Evolutionary conservation across 495 filamentous ascomycete species (phyloP).

Genomic region (Margaritispora aquatica): DNA sequence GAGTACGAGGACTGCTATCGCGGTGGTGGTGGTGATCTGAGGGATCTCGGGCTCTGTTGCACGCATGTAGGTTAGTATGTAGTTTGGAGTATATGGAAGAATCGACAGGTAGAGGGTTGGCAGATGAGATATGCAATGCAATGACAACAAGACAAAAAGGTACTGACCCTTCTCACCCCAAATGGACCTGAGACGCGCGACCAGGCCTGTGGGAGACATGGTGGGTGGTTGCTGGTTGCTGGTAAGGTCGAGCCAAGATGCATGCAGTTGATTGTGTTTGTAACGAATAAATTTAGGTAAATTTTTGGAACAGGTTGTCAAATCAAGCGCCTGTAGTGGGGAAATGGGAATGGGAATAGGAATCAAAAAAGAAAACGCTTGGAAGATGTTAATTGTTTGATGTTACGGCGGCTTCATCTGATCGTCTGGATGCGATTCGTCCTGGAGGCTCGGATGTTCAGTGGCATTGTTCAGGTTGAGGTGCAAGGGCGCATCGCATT

Average conservation of each 20-base stretch:
- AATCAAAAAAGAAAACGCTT: background rate
- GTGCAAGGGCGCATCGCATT: no score
- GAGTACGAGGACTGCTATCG: conserved; percentile 34
- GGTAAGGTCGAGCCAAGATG: no score
- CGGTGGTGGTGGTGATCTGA: conserved; percentile 12
- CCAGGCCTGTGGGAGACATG: conserved; percentile 36
- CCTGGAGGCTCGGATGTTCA: background rate
- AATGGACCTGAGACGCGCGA: conserved; percentile 28
- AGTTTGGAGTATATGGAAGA: background rate
- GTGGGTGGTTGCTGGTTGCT: no score
- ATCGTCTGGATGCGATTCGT: background rate
- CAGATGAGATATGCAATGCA: conserved; percentile 7
- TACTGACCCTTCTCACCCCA: conserved; percentile 31
- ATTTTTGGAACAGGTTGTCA: background rate
- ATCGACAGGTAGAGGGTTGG: background rate
- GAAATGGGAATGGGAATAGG: background rate
- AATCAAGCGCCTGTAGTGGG: no score
- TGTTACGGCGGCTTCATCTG: background rate
- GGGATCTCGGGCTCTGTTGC: conserved; percentile 17
- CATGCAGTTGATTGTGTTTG: background rate
- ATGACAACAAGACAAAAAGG: conserved; percentile 8
- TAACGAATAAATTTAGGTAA: background rate
- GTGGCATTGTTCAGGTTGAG: background rate
- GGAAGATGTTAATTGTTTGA: background rate
- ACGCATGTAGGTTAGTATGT: conserved; percentile 1